These are phyloP conservation scores for Blastomyces emzantsi DNA, from an alignment of 2,329 filamentous ascomycete genomes.

Conservation along the genomic window DNA sequence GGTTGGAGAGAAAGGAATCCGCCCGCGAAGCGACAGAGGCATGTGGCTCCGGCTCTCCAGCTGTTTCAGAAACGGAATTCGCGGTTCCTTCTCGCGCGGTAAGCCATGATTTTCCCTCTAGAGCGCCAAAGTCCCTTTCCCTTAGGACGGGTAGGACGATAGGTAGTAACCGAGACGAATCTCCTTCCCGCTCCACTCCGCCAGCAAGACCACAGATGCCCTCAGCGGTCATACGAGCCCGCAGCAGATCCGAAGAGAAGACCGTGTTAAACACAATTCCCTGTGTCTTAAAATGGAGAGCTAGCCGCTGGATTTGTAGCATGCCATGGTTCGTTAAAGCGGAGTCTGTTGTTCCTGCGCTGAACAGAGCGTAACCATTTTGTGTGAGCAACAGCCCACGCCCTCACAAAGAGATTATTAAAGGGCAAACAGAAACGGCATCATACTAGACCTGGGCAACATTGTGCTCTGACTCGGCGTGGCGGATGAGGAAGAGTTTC, in stretches of 20 bases:
- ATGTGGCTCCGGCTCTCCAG: constrained; percentile 56
- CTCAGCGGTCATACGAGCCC: constrained; percentile 49
- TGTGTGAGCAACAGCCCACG: background rate
- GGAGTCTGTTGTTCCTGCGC: constrained; percentile 71
- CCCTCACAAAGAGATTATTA: background rate
- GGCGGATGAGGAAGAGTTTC: constrained; percentile 68
- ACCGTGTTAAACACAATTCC: constrained; percentile 58
- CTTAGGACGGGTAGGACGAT: constrained; percentile 22
- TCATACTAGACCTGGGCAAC: constrained; percentile 46
- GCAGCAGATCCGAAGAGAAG: constrained; percentile 68
- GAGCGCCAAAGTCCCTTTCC: constrained; percentile 36
- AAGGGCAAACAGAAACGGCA: constrained; percentile 6
- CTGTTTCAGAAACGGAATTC: constrained; percentile 34
- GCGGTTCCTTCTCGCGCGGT: constrained; percentile 12
- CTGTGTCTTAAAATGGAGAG: constrained; percentile 54
- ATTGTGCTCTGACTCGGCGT: constrained; percentile 87
- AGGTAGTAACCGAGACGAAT: constrained; percentile 5
- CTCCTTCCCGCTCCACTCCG: constrained; percentile 7
- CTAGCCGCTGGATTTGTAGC: constrained; percentile 66
- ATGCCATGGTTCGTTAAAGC: constrained; percentile 70
- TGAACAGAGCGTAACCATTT: constrained; percentile 25
- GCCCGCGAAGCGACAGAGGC: constrained; percentile 57
- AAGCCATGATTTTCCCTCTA: constrained; percentile 26
- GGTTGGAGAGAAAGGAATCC: constrained; percentile 55
- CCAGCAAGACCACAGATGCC: constrained; percentile 19